Conservation (phyloP, 176 grass and related monocot species). For the Rhynchospora tenuis region DNA sequence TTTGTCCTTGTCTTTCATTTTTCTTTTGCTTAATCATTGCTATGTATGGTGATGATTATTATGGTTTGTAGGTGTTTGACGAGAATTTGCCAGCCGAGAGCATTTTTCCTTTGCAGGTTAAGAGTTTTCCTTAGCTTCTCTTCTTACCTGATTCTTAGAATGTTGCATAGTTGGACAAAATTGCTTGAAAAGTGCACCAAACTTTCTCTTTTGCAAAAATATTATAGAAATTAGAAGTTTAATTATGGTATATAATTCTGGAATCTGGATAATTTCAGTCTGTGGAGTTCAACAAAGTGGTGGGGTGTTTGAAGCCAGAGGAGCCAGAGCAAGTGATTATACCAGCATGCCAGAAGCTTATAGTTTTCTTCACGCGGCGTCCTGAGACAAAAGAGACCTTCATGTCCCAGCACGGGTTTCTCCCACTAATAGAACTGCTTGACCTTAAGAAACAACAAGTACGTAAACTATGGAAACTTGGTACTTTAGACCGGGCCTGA, state of each 20-base stretch:
- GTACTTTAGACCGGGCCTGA: neutral
- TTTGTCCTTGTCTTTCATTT: neutral
- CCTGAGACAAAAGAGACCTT: slow-evolving; percentile 87
- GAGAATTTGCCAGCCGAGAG: slow-evolving; percentile 52
- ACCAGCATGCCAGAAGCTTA: slow-evolving; percentile 81
- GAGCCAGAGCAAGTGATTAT: slow-evolving; percentile 93
- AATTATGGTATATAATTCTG: neutral
- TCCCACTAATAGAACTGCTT: slow-evolving; percentile 92
- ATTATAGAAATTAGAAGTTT: neutral
- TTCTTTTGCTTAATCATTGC: slow-evolving; percentile 19
- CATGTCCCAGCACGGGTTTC: slow-evolving; percentile 87
- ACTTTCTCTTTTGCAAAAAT: neutral
- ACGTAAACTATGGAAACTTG: slow-evolving; percentile 25
- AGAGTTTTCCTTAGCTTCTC: slow-evolving; percentile 14
- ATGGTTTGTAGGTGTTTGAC: slow-evolving; percentile 54
- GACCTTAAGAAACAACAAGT: slow-evolving; percentile 85
- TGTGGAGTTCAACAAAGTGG: slow-evolving; percentile 98
- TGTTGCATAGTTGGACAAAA: neutral
- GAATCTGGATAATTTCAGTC: slow-evolving; percentile 33
- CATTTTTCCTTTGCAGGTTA: slow-evolving; percentile 81
- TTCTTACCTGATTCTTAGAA: neutral
- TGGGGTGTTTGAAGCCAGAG: slow-evolving; percentile 69
- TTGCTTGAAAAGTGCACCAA: neutral
- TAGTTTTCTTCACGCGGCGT: slow-evolving; percentile 60
- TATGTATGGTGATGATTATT: slow-evolving; percentile 15